Percentiles rank a stretch among this genome's conserved stretches.
phyloP scores from a whole-genome alignment of 805 yeast genomes.

The Yarrowia bubula region DNA sequence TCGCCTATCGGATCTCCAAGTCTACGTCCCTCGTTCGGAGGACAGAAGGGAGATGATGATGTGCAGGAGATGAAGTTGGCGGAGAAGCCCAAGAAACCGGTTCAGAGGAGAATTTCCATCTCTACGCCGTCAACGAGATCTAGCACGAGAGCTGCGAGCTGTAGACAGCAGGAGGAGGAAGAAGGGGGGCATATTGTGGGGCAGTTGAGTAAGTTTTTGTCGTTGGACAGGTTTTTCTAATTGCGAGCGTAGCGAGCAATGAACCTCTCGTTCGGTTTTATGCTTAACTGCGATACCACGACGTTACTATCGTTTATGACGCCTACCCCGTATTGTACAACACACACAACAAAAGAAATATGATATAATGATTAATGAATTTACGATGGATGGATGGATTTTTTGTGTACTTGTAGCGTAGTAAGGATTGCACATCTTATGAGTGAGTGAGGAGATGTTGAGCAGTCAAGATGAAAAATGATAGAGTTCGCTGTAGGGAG shows the following conservation, averaged over 20 bases:
- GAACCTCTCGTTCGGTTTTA: too few relatives aligned
- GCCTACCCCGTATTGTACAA: too few relatives aligned
- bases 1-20: conserved; percentile 11
- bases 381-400: conserved; percentile 2
- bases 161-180: conserved; percentile 7
- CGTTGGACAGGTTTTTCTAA: conserved; percentile 16
- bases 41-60: not conserved
- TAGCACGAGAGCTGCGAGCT: conserved; percentile 13
- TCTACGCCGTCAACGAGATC: conserved; percentile 17
- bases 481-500: too few relatives aligned
- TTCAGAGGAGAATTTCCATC: not conserved
- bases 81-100: not conserved
- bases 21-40: conserved; percentile 1
- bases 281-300: too few relatives aligned
- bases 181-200: conserved; percentile 19
- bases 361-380: conserved; percentile 16
- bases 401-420: too few relatives aligned
- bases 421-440: too few relatives aligned
- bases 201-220: conserved; percentile 22
- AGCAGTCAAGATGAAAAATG: too few relatives aligned
- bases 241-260: not conserved
- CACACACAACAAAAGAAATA: conserved; percentile 11
- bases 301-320: too few relatives aligned
- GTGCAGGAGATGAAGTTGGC: not conserved
- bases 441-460: too few relatives aligned